phyloP scores from a whole-genome alignment of 2,329 filamentous ascomycete species.

The Claviceps spartinae region DNA sequence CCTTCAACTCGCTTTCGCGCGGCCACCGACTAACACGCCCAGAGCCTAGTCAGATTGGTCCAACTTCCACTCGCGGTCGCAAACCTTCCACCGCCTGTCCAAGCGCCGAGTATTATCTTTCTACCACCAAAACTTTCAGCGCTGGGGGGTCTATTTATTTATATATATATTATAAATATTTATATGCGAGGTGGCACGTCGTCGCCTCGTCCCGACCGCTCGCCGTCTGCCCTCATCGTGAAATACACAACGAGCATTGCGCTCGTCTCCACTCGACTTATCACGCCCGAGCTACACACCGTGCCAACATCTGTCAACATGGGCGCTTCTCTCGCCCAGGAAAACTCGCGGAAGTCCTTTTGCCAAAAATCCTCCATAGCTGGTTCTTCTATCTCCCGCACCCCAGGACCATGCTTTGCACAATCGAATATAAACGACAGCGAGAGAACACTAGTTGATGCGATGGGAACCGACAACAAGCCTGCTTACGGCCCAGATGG shows the following conservation, averaged over 20 bases:
- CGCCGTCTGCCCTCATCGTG: neutral
- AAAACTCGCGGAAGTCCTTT: neutral
- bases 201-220: neutral
- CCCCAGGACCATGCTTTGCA: neutral
- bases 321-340: neutral
- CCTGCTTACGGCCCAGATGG: neutral
- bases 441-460: constrained; percentile 3
- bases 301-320: constrained; percentile 4
- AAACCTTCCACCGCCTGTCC: neutral
- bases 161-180: neutral
- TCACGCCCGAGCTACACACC: neutral
- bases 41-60: neutral
- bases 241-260: neutral
- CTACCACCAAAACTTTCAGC: neutral
- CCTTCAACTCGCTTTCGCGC: neutral
- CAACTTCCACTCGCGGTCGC: neutral
- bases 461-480: neutral
- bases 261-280: too few relatives aligned
- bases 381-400: neutral
- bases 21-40: neutral
- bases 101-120: neutral
- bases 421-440: constrained; percentile 5
- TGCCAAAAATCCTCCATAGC: neutral
- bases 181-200: too few relatives aligned
- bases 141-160: neutral